These are phyloP conservation scores for Paramecium tetraurelia DNA, from an alignment of 73 alveolate genomes.

Conservation along the genomic window DNA sequence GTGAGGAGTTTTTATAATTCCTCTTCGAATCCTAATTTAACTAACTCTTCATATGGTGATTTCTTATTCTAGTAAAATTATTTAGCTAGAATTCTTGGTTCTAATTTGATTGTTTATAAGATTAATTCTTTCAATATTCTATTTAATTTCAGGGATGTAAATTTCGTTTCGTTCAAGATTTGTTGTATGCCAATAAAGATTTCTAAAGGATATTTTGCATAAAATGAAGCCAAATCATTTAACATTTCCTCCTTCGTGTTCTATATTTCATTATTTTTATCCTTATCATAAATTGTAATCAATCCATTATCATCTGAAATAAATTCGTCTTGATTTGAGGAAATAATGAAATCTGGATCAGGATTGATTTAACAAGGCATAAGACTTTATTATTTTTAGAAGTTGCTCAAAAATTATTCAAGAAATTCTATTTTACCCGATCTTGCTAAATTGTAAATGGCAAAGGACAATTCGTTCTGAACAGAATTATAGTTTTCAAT, in stretches of 20 bases:
- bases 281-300: neutral
- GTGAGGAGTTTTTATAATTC: neutral
- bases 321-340: neutral
- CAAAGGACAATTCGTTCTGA: neutral
- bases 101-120: neutral
- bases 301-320: neutral
- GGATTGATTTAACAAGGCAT: neutral
- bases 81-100: neutral
- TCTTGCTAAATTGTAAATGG: slow-evolving; percentile 1
- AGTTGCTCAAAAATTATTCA: neutral
- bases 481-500: neutral
- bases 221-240: neutral
- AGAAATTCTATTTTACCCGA: neutral
- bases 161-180: neutral
- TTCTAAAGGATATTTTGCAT: slow-evolving; percentile 20
- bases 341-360: neutral
- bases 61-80: neutral
- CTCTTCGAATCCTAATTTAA: neutral
- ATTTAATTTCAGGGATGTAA: neutral
- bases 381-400: neutral
- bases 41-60: neutral
- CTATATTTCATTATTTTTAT: neutral
- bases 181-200: neutral
- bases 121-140: neutral
- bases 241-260: neutral